A percentile compares a stretch with the other conserved stretches of the same genome.
These are phyloP conservation scores for Exidia glandulosa DNA, from an alignment of 768 basidiomycete genomes.

Conservation along the genomic window DNA sequence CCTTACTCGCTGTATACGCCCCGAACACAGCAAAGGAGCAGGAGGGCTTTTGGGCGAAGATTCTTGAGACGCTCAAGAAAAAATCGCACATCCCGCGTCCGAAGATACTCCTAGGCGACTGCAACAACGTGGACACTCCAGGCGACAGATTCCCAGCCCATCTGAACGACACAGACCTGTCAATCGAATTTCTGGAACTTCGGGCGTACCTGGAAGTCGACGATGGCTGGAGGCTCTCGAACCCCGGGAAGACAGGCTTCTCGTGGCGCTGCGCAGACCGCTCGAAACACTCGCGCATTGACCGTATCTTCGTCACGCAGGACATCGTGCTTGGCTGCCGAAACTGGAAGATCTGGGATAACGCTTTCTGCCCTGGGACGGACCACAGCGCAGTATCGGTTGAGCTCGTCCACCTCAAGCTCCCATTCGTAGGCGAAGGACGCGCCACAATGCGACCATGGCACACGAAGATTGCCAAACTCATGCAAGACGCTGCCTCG, in stretches of 20 bases:
- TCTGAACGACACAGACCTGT: not conserved
- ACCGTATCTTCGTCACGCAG: too few species aligned
- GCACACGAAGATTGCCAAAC: too few species aligned
- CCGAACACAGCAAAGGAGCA: not conserved
- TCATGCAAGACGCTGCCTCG: too few species aligned
- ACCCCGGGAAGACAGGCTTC: not conserved
- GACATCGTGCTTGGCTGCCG: too few species aligned
- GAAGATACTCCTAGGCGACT: conserved; percentile 9
- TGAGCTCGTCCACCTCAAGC: too few species aligned
- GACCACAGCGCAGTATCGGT: too few species aligned
- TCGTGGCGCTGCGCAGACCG: not conserved
- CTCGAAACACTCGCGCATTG: too few species aligned
- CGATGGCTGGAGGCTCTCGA: not conserved
- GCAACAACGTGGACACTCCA: conserved; percentile 11
- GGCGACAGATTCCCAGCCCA: conserved; percentile 9
- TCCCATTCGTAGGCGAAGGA: too few species aligned
- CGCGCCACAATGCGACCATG: too few species aligned
- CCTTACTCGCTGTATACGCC: not conserved
- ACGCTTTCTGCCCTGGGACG: too few species aligned
- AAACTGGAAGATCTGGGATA: too few species aligned
- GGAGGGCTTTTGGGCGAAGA: not conserved
- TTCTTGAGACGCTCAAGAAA: not conserved
- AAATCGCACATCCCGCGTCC: not conserved
- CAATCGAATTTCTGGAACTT: not conserved
- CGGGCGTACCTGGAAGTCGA: not conserved